Percentiles rank a stretch among this genome's conserved stretches.
Conservation (phyloP, 306 rosid species). For the Casuarina equisetifolia region DNA sequence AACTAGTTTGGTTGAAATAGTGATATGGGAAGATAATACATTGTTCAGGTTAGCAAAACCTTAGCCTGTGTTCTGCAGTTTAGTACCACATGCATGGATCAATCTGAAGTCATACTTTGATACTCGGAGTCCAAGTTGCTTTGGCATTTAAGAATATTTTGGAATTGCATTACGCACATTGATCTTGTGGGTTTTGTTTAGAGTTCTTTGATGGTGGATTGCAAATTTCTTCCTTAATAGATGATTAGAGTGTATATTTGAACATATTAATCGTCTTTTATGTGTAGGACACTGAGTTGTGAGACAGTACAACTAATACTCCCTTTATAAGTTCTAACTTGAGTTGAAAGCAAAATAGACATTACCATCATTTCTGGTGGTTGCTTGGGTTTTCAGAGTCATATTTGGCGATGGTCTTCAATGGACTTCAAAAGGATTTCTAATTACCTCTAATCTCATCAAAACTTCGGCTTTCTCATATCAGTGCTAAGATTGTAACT, state of each 20-base stretch:
- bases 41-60: constrained; percentile 64
- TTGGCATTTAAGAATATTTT: background rate
- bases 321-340: too few species aligned
- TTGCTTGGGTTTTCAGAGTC: too few species aligned
- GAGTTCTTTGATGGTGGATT: background rate
- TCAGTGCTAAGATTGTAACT: too few species aligned
- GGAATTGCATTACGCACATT: background rate
- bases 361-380: too few species aligned
- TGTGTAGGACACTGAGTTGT: too few species aligned
- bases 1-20: background rate
- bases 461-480: background rate
- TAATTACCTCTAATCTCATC: too few species aligned
- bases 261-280: too few species aligned
- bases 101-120: background rate
- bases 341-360: too few species aligned
- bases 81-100: background rate
- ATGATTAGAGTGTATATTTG: too few species aligned
- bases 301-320: too few species aligned
- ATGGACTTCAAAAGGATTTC: too few species aligned
- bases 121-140: background rate
- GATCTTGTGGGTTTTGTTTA: background rate
- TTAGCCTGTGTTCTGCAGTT: background rate
- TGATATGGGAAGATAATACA: constrained; percentile 15
- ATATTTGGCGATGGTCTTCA: too few species aligned
- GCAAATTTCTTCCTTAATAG: background rate